Conservation (phyloP, 169 alveolate genomes). For the Babesia gibsoni region DNA sequence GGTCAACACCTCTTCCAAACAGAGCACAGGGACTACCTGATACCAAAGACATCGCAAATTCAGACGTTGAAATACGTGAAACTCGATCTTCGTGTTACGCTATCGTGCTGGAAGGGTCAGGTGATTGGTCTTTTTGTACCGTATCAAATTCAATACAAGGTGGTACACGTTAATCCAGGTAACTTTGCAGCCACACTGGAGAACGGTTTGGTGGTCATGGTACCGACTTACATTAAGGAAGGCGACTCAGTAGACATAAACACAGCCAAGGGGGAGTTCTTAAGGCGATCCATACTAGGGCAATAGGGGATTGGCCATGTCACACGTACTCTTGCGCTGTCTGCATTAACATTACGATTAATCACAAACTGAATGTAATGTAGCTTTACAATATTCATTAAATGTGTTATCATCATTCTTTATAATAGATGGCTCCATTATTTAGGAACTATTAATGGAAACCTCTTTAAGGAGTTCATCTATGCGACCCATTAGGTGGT, state of each 20-base stretch:
- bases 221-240: slow-evolving; percentile 55
- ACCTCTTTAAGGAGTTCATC: slow-evolving; percentile 25
- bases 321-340: too few relatives aligned
- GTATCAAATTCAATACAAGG: slow-evolving; percentile 42
- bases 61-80: slow-evolving; percentile 32
- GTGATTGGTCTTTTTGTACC: slow-evolving; percentile 39
- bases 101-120: slow-evolving; percentile 40
- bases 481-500: slow-evolving; percentile 30
- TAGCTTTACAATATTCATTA: too few relatives aligned
- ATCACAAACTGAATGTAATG: too few relatives aligned
- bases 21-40: background rate
- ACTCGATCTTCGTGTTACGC: slow-evolving; percentile 34
- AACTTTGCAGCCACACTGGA: slow-evolving; percentile 64
- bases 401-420: background rate
- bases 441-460: too few relatives aligned
- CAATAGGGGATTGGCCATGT: too few relatives aligned
- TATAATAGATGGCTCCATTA: background rate
- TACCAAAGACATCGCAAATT: slow-evolving; percentile 18
- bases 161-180: slow-evolving; percentile 35
- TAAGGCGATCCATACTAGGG: slow-evolving; percentile 35
- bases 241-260: slow-evolving; percentile 47
- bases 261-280: slow-evolving; percentile 53
- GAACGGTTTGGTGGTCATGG: slow-evolving; percentile 43
- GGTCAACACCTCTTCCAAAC: slow-evolving; percentile 11
- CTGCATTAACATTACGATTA: too few relatives aligned